Percentiles rank a stretch among this genome's conserved stretches.
These are phyloP conservation scores for Boletus mariae DNA, from an alignment of 1,284 basidiomycete genomes.

Conservation along the genomic window DNA sequence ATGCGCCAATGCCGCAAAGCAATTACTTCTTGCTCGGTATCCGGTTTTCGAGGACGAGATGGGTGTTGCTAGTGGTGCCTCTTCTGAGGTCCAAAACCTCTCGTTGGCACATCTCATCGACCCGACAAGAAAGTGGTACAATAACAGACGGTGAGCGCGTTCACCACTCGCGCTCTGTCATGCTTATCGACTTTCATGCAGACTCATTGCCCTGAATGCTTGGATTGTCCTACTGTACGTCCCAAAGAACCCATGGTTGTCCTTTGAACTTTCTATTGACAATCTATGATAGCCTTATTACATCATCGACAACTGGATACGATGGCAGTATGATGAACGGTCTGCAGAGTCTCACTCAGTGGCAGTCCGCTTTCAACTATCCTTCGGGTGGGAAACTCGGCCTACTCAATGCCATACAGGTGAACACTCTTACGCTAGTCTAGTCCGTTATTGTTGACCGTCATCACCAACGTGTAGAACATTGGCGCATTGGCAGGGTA, in stretches of 20 bases:
- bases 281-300: slow-evolving; percentile 51
- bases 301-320: slow-evolving; percentile 74
- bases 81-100: slow-evolving; percentile 27
- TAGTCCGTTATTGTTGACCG: neutral
- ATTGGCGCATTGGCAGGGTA: slow-evolving; percentile 65
- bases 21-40: too few relatives aligned
- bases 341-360: slow-evolving; percentile 61
- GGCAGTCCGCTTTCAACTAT: slow-evolving; percentile 54
- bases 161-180: neutral
- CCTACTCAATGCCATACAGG: slow-evolving; percentile 75
- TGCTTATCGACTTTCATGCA: slow-evolving; percentile 24
- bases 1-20: too few relatives aligned
- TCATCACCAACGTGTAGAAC: slow-evolving; percentile 11
- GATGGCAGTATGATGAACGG: slow-evolving; percentile 79
- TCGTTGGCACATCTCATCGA: slow-evolving; percentile 57
- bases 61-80: slow-evolving; percentile 43
- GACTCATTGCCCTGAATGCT: slow-evolving; percentile 59
- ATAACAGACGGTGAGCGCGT: slow-evolving; percentile 46
- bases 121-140: slow-evolving; percentile 67
- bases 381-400: slow-evolving; percentile 59
- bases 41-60: slow-evolving; percentile 24
- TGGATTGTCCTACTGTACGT: slow-evolving; percentile 68
- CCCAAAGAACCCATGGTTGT: too few relatives aligned
- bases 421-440: slow-evolving; percentile 16
- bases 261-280: too few relatives aligned